Evolutionary conservation across 257 asterid genomes (phyloP).

Genomic region (Solanum boliviense): DNA sequence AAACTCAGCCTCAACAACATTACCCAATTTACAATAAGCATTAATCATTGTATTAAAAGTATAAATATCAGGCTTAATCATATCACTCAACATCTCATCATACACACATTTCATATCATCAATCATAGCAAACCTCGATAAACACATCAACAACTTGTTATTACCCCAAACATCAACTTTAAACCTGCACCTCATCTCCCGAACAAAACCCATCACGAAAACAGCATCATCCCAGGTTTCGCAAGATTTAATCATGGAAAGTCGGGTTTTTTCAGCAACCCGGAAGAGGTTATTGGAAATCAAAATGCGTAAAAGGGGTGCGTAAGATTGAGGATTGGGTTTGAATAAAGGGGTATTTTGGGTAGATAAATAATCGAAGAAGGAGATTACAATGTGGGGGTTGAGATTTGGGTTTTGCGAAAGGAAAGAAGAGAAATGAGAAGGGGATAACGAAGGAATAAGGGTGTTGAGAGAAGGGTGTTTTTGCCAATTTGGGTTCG

Average conservation of each 20-base stretch:
- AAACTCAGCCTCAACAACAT: constrained; percentile 40
- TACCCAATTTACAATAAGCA: constrained; percentile 55
- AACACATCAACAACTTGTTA: constrained; percentile 44
- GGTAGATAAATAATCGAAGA: constrained; percentile 29
- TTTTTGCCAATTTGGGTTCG: constrained; percentile 51
- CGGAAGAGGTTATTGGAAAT: constrained; percentile 26
- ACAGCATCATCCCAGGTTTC: constrained; percentile 27
- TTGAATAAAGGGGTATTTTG: constrained; percentile 34
- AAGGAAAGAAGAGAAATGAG: constrained; percentile 35
- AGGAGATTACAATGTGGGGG: constrained; percentile 39
- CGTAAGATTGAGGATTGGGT: constrained; percentile 31
- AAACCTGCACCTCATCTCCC: constrained; percentile 30
- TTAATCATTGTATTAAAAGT: constrained; percentile 65
- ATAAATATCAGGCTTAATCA: constrained; percentile 52
- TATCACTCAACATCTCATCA: constrained; percentile 46
- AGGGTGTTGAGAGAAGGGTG: constrained; percentile 19
- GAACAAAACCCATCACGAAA: constrained; percentile 19
- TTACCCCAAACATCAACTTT: constrained; percentile 39
- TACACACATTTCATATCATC: constrained; percentile 56
- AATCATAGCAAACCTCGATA: constrained; percentile 43
- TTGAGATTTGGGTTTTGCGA: constrained; percentile 40
- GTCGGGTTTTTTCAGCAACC: constrained; percentile 31
- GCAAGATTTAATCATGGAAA: constrained; percentile 42
- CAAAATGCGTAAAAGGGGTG: constrained; percentile 36
- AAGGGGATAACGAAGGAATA: constrained; percentile 39